Conservation (phyloP, 2,329 filamentous ascomycete species). For the Juglanconis sp. region DNA sequence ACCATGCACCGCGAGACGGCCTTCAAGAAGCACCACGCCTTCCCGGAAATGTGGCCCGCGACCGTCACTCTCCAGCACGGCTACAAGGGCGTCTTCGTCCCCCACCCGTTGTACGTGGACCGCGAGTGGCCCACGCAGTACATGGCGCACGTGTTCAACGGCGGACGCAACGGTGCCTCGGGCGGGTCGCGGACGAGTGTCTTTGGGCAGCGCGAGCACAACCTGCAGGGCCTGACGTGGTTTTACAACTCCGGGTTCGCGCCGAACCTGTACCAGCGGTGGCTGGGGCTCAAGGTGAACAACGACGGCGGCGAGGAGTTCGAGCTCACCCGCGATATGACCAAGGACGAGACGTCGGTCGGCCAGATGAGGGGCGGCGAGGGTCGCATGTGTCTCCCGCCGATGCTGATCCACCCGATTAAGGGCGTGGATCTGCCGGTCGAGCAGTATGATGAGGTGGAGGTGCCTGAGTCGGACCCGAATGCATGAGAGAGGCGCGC, state of each 20-base stretch:
- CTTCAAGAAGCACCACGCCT: slow-evolving; percentile 82
- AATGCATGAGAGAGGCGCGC: slow-evolving; percentile 29
- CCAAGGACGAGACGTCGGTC: slow-evolving; percentile 45
- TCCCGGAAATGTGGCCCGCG: slow-evolving; percentile 94
- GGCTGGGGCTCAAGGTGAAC: slow-evolving; percentile 79
- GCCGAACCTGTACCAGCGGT: slow-evolving; percentile 76
- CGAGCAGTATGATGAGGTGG: slow-evolving; percentile 49
- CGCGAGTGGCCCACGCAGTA: slow-evolving; percentile 80
- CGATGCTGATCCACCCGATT: slow-evolving; percentile 84
- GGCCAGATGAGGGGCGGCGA: slow-evolving; percentile 63
- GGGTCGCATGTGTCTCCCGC: slow-evolving; percentile 86
- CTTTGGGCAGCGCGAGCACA: slow-evolving; percentile 83
- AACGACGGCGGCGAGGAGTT: slow-evolving; percentile 76
- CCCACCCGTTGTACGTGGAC: slow-evolving; percentile 85
- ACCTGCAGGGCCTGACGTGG: slow-evolving; percentile 83
- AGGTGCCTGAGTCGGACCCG: slow-evolving; percentile 49
- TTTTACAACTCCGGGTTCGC: slow-evolving; percentile 87
- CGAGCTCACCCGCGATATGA: slow-evolving; percentile 57
- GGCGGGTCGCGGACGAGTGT: slow-evolving; percentile 71
- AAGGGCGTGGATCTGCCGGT: slow-evolving; percentile 71
- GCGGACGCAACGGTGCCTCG: slow-evolving; percentile 68
- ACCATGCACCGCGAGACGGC: slow-evolving; percentile 91
- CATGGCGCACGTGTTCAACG: slow-evolving; percentile 77
- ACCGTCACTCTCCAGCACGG: slow-evolving; percentile 87
- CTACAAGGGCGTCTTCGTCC: slow-evolving; percentile 86